These are phyloP conservation scores for Lepidopterella palustris DNA, from an alignment of 495 filamentous ascomycete genomes.

Conservation along the genomic window DNA sequence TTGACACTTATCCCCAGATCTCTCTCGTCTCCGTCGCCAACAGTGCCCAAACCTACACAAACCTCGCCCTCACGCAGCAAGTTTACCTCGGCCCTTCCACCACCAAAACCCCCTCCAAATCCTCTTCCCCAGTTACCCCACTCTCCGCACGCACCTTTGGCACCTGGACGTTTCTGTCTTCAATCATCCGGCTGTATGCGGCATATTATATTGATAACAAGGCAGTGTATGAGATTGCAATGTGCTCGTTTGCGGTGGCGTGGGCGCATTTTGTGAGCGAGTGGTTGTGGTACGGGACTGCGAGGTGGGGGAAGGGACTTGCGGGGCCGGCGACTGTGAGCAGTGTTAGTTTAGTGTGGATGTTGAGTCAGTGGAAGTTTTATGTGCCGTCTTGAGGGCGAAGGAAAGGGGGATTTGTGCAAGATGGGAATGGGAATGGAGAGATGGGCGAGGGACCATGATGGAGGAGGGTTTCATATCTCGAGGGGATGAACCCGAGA, in stretches of 20 bases:
- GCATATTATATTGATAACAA: slow-evolving; percentile 74
- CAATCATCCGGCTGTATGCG: slow-evolving; percentile 73
- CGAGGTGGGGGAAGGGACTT: slow-evolving; percentile 61
- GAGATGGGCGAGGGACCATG: too few relatives aligned
- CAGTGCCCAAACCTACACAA: slow-evolving; percentile 70
- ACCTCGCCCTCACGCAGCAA: slow-evolving; percentile 63
- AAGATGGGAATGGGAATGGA: too few relatives aligned
- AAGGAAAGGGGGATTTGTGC: slow-evolving; percentile 1
- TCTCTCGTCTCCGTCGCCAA: slow-evolving; percentile 73
- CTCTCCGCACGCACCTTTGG: slow-evolving; percentile 81
- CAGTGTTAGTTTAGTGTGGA: slow-evolving; percentile 67
- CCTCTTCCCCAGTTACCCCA: slow-evolving; percentile 49
- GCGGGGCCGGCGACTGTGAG: slow-evolving; percentile 68
- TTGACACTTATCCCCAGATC: slow-evolving; percentile 52
- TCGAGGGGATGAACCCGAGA: background rate
- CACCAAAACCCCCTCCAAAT: slow-evolving; percentile 33
- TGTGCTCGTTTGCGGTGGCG: slow-evolving; percentile 76
- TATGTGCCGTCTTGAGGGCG: slow-evolving; percentile 46
- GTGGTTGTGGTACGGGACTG: slow-evolving; percentile 67
- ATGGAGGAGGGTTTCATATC: too few relatives aligned
- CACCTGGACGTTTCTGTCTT: slow-evolving; percentile 77
- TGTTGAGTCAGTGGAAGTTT: slow-evolving; percentile 61
- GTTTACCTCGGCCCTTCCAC: slow-evolving; percentile 57
- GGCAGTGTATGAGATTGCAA: slow-evolving; percentile 65
- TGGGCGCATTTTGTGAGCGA: slow-evolving; percentile 75